Evolutionary conservation across 257 asterid genomes (phyloP), one percentile per base, ranked within the genome.

Genomic region (Fraxinus cuspidata): DNA sequence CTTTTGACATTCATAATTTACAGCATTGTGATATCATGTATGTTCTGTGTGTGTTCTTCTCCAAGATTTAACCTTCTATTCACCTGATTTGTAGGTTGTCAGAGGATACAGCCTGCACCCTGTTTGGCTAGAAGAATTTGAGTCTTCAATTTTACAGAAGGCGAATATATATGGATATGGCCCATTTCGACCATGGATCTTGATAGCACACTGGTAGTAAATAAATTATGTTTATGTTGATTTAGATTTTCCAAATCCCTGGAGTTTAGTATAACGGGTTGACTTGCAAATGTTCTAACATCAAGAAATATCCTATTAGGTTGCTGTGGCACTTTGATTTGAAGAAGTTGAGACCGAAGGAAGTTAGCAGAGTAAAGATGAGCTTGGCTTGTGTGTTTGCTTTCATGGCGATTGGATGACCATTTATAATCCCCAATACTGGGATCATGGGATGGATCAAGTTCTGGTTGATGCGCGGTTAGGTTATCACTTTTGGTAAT

Each of bases 391-490:
- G 96, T 32, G 98, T 95, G 76, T 88, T 88, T 87, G 98, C 93
- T 74, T 95, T 95, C 88, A 95, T 93, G 97, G 96, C 91, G 25
- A 78, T 96, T 66, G 99, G 98, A 76, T 95, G 99, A 98, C 98
- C 98, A 1, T 80, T 96, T 84, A 91, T 96, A 75, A 85, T 93
- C 49, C 84, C 70, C 86, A 87, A 90, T 76, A 82, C 97, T 2
- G 99, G 98, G 77, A 82, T 96, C 28, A 15, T 85, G 31, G 99
- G 99, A 76, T 96, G 99, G 98, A 64, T 90, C 82, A 93, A 96
- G 80, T 96, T 93, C 90, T 96, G 99, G 98, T 79, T 96, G 83
- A 92, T 96, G 95, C 98, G 0, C 92, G 94, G 96, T 80, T 96
- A 83, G 99, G 99, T 58, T 93, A 96, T 88, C 98, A 95, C 84